Conservation (phyloP, 2,329 filamentous ascomycete genomes). For the Beauveria varroae region DNA sequence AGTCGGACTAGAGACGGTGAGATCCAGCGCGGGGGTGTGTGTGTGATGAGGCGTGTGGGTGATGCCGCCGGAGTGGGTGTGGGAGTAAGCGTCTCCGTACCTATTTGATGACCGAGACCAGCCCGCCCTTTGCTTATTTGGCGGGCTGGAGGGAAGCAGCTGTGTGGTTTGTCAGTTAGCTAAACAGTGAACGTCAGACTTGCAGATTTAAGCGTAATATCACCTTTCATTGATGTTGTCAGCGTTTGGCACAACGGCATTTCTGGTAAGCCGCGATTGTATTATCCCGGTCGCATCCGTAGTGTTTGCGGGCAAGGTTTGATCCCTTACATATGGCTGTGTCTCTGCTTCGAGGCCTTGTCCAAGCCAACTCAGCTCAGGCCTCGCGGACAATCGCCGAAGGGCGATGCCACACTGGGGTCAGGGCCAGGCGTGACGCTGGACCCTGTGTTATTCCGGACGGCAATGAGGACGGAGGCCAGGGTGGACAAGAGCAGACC, state of each 20-base stretch:
- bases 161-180: neutral
- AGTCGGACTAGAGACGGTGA: constrained; percentile 6
- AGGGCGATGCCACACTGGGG: neutral
- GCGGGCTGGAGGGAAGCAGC: neutral
- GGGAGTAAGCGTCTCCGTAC: constrained; percentile 1
- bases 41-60: constrained; percentile 3
- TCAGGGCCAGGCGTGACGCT: neutral
- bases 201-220: neutral
- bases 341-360: neutral
- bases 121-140: constrained; percentile 1
- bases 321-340: neutral
- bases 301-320: too few species aligned
- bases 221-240: neutral
- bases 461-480: neutral
- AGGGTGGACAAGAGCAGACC: neutral
- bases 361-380: neutral
- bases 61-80: constrained; percentile 8
- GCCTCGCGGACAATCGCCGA: neutral
- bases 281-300: neutral
- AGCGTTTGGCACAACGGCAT: neutral
- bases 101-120: constrained; percentile 1
- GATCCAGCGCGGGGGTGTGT: constrained; percentile 1
- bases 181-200: constrained; percentile 1
- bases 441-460: neutral
- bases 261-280: neutral